Conservation (phyloP, 768 basidiomycete genomes). For the Leccinum boreale region DNA sequence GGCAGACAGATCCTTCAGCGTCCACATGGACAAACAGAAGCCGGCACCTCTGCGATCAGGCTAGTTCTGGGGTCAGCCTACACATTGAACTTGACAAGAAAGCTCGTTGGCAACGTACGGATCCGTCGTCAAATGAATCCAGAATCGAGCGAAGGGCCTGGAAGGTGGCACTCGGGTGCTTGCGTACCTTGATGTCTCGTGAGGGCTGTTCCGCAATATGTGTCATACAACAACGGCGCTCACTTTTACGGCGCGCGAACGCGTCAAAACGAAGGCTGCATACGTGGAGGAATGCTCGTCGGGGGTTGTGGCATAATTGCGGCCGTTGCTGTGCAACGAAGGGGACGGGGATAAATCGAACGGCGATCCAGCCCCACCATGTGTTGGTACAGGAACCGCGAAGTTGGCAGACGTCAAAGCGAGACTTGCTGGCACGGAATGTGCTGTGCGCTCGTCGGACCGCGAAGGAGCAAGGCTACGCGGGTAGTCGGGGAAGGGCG, state of each 20-base stretch:
- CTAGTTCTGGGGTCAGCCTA: slow-evolving; percentile 16
- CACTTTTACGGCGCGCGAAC: slow-evolving; percentile 55
- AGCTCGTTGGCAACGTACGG: slow-evolving; percentile 15
- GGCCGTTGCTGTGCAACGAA: slow-evolving; percentile 6
- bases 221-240: slow-evolving; percentile 17
- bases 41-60: slow-evolving; percentile 1
- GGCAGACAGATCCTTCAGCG: slow-evolving; percentile 34
- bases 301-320: slow-evolving; percentile 8
- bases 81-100: not conserved
- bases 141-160: slow-evolving; percentile 26
- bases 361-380: slow-evolving; percentile 26
- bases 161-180: slow-evolving; percentile 19
- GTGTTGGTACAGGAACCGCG: not conserved
- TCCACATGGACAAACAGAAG: slow-evolving; percentile 48
- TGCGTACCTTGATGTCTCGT: slow-evolving; percentile 23
- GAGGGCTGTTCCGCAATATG: not conserved
- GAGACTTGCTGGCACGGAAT: not conserved
- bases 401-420: slow-evolving; percentile 2
- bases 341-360: slow-evolving; percentile 30
- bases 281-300: slow-evolving; percentile 7
- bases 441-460: slow-evolving; percentile 1
- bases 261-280: slow-evolving; percentile 46
- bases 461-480: slow-evolving; percentile 1
- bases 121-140: slow-evolving; percentile 17
- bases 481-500: not conserved